Percentiles rank a stretch among this genome's conserved stretches.
Evolutionary conservation across 2,329 filamentous ascomycete genomes (phyloP).

Genomic region (Epichloe brachyelytri): DNA sequence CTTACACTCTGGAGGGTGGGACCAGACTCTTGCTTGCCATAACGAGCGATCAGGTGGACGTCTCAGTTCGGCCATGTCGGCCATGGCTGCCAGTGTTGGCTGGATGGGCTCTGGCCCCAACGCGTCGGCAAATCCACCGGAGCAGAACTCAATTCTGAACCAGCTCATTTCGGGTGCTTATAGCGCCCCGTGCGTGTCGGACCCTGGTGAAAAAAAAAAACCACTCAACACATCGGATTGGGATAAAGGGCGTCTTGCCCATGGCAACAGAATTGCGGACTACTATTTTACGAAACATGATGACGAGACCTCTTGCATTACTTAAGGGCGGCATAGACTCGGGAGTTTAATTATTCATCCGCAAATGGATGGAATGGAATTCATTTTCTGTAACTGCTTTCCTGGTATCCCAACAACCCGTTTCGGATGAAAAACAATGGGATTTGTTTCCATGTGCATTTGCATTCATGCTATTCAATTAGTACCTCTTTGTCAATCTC

Average conservation of each 20-base stretch:
- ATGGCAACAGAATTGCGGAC: slow-evolving; percentile 12
- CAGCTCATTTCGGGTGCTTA: slow-evolving; percentile 50
- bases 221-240: neutral
- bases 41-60: slow-evolving; percentile 76
- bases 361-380: slow-evolving; percentile 20
- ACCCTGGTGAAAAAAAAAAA: slow-evolving; percentile 34
- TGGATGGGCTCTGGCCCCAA: slow-evolving; percentile 51
- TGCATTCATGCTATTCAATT: neutral
- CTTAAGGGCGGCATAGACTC: slow-evolving; percentile 25
- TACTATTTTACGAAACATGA: slow-evolving; percentile 14
- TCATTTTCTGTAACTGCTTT: slow-evolving; percentile 8
- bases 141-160: slow-evolving; percentile 46
- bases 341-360: slow-evolving; percentile 16
- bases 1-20: slow-evolving; percentile 83
- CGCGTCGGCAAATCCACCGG: slow-evolving; percentile 16
- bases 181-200: slow-evolving; percentile 47
- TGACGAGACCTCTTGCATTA: slow-evolving; percentile 18
- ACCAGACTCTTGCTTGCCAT: slow-evolving; percentile 74
- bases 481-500: neutral
- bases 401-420: neutral
- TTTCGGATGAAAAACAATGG: neutral
- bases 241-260: neutral
- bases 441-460: neutral
- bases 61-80: slow-evolving; percentile 65
- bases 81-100: slow-evolving; percentile 60